Base-by-base conservation (phyloP, 176 grass and related monocot genomes). In the Zizania latifolia region DNA sequence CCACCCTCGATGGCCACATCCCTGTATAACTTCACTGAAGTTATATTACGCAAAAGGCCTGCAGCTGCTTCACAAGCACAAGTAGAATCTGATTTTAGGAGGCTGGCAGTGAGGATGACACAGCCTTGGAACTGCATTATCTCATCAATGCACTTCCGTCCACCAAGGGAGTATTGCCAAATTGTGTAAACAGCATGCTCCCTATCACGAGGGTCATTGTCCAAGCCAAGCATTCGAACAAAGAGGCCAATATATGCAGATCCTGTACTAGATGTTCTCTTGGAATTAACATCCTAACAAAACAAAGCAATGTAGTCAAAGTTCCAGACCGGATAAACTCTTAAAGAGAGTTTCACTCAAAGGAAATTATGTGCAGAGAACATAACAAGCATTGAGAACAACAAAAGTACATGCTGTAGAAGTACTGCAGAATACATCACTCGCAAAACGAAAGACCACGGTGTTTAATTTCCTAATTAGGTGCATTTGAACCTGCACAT, bases 171-270 rank as follows among this genome's bases (percentile, higher is more conserved):
- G 58, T 93, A 93, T 24, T 87, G 81, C 78, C 64, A 84, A 26
- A 93, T 81, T 58, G 84, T 93, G 65, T 50, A 70, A 78, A 89
- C 44, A 29, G 86, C 86, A 62, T 93, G 86, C 50, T 93, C 81
- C 61, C 90, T 84, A 56, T 93, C 90, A 78, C 66, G 77, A 28
- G 62, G 4, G 11, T 93, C 90, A 82, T 93, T 93, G 59, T 93
- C 90, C 87, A 89, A 72, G n/a, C 90, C 87, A 84, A 93, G 87
- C 87, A 87, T 87, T 62, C 84, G 81, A 78, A 93, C 84, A 87
- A 93, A 93, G 68, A 89, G 90, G 38, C 90, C 84, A 81, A 93
- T 58, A 23, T 87, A 93, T 8, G 81, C 81, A 65, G 71, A 80
- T 31, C 71, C 72, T 38, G 81, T 78, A 61, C 22, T 84, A 7